Conservation (phyloP, 2,329 filamentous ascomycete species). For the Magnaporthiopsis incrustans region DNA sequence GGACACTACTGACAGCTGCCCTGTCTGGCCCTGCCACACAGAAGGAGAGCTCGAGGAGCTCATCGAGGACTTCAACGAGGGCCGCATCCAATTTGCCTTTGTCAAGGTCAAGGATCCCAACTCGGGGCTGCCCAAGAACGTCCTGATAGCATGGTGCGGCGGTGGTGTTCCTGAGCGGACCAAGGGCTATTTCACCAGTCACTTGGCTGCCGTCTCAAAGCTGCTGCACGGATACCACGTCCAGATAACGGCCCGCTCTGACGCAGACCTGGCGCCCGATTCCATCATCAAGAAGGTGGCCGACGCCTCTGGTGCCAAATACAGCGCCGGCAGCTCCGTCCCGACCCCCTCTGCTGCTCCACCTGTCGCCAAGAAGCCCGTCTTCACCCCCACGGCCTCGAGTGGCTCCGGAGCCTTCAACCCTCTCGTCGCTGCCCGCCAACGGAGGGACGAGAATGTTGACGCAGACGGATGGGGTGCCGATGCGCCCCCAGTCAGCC, state of each 20-base stretch:
- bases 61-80: conserved; percentile 93
- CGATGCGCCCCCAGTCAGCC: conserved; percentile 85
- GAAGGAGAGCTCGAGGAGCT: conserved; percentile 88
- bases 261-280: conserved; percentile 80
- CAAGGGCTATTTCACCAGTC: conserved; percentile 97
- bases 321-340: conserved; percentile 61
- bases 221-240: conserved; percentile 95
- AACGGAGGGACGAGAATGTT: conserved; percentile 49
- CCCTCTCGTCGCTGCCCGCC: conserved; percentile 58
- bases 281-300: conserved; percentile 87
- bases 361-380: conserved; percentile 81
- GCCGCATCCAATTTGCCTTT: conserved; percentile 93
- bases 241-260: conserved; percentile 90
- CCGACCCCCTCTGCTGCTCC: conserved; percentile 43
- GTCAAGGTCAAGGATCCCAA: conserved; percentile 96
- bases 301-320: conserved; percentile 91
- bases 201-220: conserved; percentile 82
- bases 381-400: conserved; percentile 69
- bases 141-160: conserved; percentile 93
- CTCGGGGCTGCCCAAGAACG: conserved; percentile 77
- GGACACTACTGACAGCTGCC: conserved; percentile 6
- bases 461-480: conserved; percentile 90
- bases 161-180: conserved; percentile 97
- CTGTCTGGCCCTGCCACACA: conserved; percentile 25
- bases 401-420: conserved; percentile 45